Evolutionary conservation across 176 grass and related monocot genomes (phyloP), one percentile per base, ranked within the genome.

Genomic region (Aechmea fasciata): DNA sequence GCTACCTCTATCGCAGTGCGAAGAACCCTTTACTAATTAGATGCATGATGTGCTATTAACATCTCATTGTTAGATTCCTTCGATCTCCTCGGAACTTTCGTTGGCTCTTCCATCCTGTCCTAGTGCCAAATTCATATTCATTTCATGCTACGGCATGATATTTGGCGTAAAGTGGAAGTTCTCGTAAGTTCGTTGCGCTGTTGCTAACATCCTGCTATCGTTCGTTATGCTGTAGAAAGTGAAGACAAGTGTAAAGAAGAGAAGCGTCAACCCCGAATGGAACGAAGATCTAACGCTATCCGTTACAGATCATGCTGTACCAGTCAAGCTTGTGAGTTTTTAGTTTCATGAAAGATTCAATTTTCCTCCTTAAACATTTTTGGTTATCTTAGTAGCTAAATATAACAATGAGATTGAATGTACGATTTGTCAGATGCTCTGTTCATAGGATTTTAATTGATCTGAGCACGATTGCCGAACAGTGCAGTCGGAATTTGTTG

Each of bases 191-290:
- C 25, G 2, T 26, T 26, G 25, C 2, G 25, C 2, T 26, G 25
- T 26, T 26, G 25, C 25, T 26, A 26, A 26, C 25, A 0, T 75
- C 57, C 72, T 24, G 10, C 13, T 65, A 23, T 50, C 48, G 50
- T 69, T 62, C 4, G 19, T 8, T 23, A 48, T 73, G 41, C 1
- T 55, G 65, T 67, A 96, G 88, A 96, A 84, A 76, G 65, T 89
- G 78, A 91, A 91, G 77, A 91, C 82, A 57, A 78, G 78, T 73
- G 92, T 96, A 14, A 87, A 87, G 78, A 86, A 96, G 83, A 91
- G 89, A 51, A 83, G 79, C 66, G 48, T 70, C 13, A 89, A 91
- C 78, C 92, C 92, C 28, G 67, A 86, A 47, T 96, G 88, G 85
- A 89, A 96, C 75, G 92, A 96, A 75, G 83, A 86, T 25, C 64